Percentiles rank a stretch among this genome's conserved stretches.
phyloP scores from a whole-genome alignment of 192 early-diverging fungal species.

The Thoreauomyces humboldtii region DNA sequence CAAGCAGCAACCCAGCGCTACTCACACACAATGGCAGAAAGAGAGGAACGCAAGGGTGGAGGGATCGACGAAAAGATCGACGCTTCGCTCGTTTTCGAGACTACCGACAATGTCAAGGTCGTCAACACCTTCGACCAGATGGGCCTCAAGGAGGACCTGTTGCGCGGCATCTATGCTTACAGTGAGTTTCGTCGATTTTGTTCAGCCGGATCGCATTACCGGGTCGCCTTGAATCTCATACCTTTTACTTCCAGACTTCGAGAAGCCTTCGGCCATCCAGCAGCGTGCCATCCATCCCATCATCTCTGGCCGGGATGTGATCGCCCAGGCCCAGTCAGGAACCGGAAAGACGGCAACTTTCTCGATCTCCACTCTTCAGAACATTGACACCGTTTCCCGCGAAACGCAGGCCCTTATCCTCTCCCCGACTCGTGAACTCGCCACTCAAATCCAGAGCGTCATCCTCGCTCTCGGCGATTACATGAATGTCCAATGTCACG shows the following conservation, averaged over 20 bases:
- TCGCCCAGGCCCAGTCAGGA: slow-evolving; percentile 97
- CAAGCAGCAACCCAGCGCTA: too few relatives aligned
- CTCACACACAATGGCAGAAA: slow-evolving; percentile 16
- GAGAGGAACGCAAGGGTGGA: slow-evolving; percentile 7
- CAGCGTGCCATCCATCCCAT: slow-evolving; percentile 95
- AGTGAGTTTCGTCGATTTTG: slow-evolving; percentile 45
- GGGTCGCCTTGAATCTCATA: neutral
- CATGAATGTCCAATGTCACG: slow-evolving; percentile 95
- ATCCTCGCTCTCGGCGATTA: slow-evolving; percentile 92
- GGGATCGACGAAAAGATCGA: slow-evolving; percentile 24
- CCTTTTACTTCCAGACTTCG: slow-evolving; percentile 72
- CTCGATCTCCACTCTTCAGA: slow-evolving; percentile 89
- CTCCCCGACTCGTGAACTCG: slow-evolving; percentile 94
- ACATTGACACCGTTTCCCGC: slow-evolving; percentile 80
- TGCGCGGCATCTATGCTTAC: slow-evolving; percentile 97
- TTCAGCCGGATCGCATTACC: neutral
- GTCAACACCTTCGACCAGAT: slow-evolving; percentile 92
- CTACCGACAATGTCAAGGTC: slow-evolving; percentile 80
- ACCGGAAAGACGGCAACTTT: slow-evolving; percentile 99
- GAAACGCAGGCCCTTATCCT: slow-evolving; percentile 93
- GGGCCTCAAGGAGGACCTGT: slow-evolving; percentile 93
- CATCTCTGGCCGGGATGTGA: slow-evolving; percentile 85
- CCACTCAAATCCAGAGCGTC: slow-evolving; percentile 91
- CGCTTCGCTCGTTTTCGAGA: slow-evolving; percentile 62
- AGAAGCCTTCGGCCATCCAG: slow-evolving; percentile 97